Percentiles rank a stretch among this genome's conserved stretches.
phyloP scores from a whole-genome alignment of 108 stramenopile species.

The Skeletonema costatum region DNA sequence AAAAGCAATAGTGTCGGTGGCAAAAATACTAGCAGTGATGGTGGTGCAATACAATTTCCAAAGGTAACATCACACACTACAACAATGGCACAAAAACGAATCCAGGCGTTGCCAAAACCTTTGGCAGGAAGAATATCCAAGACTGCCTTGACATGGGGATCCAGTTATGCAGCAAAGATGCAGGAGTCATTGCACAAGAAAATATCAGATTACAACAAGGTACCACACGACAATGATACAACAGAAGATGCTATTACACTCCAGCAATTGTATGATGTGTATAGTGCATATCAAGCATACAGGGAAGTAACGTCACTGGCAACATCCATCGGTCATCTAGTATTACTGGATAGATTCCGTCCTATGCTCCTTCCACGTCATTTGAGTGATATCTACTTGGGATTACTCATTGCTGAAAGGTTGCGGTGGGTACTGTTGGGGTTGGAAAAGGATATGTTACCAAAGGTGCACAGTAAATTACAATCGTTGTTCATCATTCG shows the following conservation, averaged over 20 bases:
- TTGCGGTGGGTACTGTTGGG: conserved; percentile 28
- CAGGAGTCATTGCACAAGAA: neutral
- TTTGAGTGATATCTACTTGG: conserved; percentile 71
- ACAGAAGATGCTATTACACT: neutral
- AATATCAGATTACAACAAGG: neutral
- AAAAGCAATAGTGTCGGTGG: neutral
- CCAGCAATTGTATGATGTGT: conserved; percentile 13
- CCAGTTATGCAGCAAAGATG: conserved; percentile 10
- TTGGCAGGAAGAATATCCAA: conserved; percentile 73
- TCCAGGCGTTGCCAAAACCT: conserved; percentile 62
- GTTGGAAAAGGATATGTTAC: conserved; percentile 7
- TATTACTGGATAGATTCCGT: conserved; percentile 86
- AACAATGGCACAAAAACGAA: conserved; percentile 20
- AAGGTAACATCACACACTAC: conserved; percentile 16
- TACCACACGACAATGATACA: neutral
- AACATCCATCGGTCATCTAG: conserved; percentile 36
- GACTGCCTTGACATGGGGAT: conserved; percentile 52
- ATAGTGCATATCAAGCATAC: conserved; percentile 11
- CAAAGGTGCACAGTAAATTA: neutral
- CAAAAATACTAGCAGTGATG: neutral
- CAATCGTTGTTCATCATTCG: neutral
- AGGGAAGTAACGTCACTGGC: conserved; percentile 32
- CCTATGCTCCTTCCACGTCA: conserved; percentile 90
- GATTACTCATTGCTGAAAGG: conserved; percentile 59
- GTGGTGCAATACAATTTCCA: conserved; percentile 2